Evolutionary conservation across 768 basidiomycete genomes (phyloP), one percentile per base, ranked within the genome.

Genomic region (Royoungia palumana): DNA sequence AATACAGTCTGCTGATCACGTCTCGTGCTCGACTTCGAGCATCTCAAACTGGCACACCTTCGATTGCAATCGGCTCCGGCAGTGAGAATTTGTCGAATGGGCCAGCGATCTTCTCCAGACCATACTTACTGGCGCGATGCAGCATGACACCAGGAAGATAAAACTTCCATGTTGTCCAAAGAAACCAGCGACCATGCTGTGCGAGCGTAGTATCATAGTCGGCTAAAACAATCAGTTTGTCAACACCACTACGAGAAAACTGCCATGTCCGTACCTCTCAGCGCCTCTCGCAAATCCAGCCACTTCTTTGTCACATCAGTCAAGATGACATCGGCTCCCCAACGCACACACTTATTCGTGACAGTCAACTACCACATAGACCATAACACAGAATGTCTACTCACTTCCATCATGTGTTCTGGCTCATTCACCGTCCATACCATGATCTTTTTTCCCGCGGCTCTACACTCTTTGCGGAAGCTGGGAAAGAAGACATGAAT

Each of bases 391-490:
- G n/a, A 27, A 22, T 22, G 42, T 43, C 25, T 6, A 67, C 80
- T 36, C 24, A 84, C 89, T 81, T 93, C 89, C 78, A 90, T 87
- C 90, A 93, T 92, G 61, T 92, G 83, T 46, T 81, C 82, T 10
- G 83, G 83, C 39, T 85, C 78, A 62, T 99, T 99, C 22, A 98
- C 95, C 0, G 96, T 99, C 96, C 94, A 97, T 4, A 93, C 91
- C 80, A 94, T 86, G 47, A 98, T 58, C 56, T 77, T 77, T 77
- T 96, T 96, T 17, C 87, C 87, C 1, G 82, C 82, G 14, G 63
- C 73, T 64, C 83, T 83, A 72, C 91, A 94, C 56, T 94, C 87
- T 39, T 74, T 69, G 47, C 85, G 73, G 74, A 99, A 97, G 72
- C 94, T 80, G 57, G 32, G 52, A 27, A 46, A 41, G 25, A 45